Percentiles rank a stretch among this genome's conserved stretches.
phyloP scores from a whole-genome alignment of 176 grass and related monocot genomes.

The Elaeis guineensis region DNA sequence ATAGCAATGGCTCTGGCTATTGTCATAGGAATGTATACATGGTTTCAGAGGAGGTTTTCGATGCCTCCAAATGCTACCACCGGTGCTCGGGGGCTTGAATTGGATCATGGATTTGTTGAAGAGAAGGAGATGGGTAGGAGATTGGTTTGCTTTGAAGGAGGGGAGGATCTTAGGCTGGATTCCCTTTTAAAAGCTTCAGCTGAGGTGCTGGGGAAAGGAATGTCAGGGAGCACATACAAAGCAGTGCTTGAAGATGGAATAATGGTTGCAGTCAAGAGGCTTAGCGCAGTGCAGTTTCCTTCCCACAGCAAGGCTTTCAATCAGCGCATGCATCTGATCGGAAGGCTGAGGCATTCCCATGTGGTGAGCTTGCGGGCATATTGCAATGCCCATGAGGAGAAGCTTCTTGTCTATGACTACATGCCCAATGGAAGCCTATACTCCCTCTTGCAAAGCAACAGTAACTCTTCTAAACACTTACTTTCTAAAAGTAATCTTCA shows the following conservation, averaged over 20 bases:
- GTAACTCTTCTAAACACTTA: conserved; percentile 1
- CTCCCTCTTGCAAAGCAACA: conserved; percentile 31
- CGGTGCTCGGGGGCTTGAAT: conserved; percentile 17
- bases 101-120: neutral
- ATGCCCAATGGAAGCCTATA: conserved; percentile 55
- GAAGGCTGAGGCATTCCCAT: conserved; percentile 48
- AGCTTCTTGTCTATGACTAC: conserved; percentile 65
- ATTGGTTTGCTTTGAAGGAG: conserved; percentile 57
- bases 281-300: conserved; percentile 58
- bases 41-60: conserved; percentile 46
- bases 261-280: conserved; percentile 65
- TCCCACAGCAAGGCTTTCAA: conserved; percentile 53
- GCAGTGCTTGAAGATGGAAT: conserved; percentile 60
- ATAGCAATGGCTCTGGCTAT: conserved; percentile 27
- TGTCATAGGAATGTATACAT: conserved; percentile 32
- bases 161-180: conserved; percentile 63
- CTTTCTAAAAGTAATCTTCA: too few species aligned
- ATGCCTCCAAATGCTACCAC: conserved; percentile 4
- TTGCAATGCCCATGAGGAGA: conserved; percentile 57
- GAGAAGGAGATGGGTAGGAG: conserved; percentile 30
- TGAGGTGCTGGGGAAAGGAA: conserved; percentile 70
- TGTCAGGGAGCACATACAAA: conserved; percentile 72
- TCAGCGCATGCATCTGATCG: conserved; percentile 48
- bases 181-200: conserved; percentile 61
- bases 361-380: conserved; percentile 58